Evolutionary conservation across 176 grass and related monocot species (phyloP), one percentile per base, ranked within the genome.

Genomic region (Aegilops speltoides): DNA sequence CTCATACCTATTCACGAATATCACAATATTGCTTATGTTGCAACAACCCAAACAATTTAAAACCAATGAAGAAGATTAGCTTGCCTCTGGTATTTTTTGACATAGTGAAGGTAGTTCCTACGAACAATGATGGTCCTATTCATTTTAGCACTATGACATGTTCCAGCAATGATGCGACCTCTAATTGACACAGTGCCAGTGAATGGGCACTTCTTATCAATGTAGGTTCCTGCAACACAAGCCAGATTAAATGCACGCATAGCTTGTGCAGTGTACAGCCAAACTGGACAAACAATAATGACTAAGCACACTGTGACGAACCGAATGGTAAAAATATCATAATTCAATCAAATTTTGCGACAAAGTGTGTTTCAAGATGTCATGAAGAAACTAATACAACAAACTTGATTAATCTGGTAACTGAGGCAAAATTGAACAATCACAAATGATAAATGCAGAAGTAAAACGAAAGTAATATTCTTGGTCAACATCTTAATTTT

Each of bases 131-230:
- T 84, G 2, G 82, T 84, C 36, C 34, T 63, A 34, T 84, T 73
- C 82, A 84, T 84, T 74, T 84, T 74, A 84, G 82, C 36, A 45
- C 69, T 74, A 38, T 63, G 82, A 17, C 82, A 74, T 31, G 69
- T 75, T 63, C 82, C 69, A 74, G 82, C 54, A 43, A 74, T 84
- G 36, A 75, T 45, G 34, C 54, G 36, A 4, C 82, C 54, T 31
- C 82, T 84, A n/a, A 75, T 45, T 23, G 82, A 75, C 52, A 84
- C 36, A n/a, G 54, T 63, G 17, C 69, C 69, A 0, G 34, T 84
- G 34, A 84, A 84, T 63, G 82, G 69, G 34, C 54, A 84, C 41
- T 84, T 74, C 36, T 84, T 84, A 15, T 84, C 82, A 84, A 84
- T 84, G 54, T 84, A 84, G 24, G 82, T 74, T 84, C 69, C 36